A percentile compares a stretch with the other conserved stretches of the same genome.
phyloP scores from a whole-genome alignment of 345 rosid genomes.

The Gossypium raimondii region DNA sequence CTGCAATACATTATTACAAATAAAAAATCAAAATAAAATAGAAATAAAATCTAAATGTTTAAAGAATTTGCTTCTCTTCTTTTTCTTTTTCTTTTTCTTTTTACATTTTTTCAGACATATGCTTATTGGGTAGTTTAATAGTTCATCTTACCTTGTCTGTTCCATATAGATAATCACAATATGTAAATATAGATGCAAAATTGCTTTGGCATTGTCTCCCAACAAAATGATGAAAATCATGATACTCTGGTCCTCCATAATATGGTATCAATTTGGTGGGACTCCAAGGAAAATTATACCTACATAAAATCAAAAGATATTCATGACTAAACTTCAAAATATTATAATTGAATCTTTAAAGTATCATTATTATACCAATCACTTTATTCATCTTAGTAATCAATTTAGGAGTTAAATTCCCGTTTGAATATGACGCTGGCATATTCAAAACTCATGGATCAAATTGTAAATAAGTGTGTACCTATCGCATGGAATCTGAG shows the following conservation, averaged over 20 bases:
- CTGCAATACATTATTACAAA: not conserved
- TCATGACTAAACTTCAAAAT: not conserved
- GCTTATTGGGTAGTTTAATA: too few relatives aligned
- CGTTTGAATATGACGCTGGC: too few relatives aligned
- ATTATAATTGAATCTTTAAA: too few relatives aligned
- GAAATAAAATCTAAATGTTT: not conserved
- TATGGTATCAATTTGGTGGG: conserved; percentile 83
- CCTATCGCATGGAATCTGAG: too few relatives aligned
- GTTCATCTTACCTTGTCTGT: conserved; percentile 66
- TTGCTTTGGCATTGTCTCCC: conserved; percentile 98
- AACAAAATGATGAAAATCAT: conserved; percentile 94
- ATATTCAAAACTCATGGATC: too few relatives aligned
- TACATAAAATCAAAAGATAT: conserved; percentile 17
- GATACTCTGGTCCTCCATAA: conserved; percentile 97
- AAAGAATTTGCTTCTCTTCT: too few relatives aligned
- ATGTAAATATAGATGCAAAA: conserved; percentile 91
- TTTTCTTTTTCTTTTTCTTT: too few relatives aligned
- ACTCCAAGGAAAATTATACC: conserved; percentile 88
- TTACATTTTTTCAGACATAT: too few relatives aligned
- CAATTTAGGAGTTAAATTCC: too few relatives aligned
- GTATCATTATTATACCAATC: too few relatives aligned
- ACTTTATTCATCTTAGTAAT: too few relatives aligned
- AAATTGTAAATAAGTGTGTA: too few relatives aligned
- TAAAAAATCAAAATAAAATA: not conserved
- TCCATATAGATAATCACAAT: conserved; percentile 85